Evolutionary conservation across 768 basidiomycete genomes (phyloP).

Genomic region (Mrakia frigida): DNA sequence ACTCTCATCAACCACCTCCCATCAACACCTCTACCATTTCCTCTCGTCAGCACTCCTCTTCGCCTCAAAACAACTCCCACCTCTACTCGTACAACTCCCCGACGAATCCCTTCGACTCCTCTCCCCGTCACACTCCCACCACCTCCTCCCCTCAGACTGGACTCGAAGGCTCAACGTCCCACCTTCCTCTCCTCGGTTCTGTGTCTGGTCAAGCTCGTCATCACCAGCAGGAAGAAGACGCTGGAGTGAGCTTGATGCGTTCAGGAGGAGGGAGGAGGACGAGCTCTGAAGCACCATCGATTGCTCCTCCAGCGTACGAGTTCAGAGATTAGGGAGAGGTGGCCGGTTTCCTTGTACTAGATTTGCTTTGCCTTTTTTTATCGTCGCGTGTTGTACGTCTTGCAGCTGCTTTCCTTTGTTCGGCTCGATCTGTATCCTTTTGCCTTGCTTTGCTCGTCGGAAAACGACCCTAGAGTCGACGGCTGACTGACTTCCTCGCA

Average conservation of each 20-base stretch:
- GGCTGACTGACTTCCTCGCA: too few relatives aligned
- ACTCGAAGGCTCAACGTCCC: background rate
- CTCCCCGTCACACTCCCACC: background rate
- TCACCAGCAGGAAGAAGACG: slow-evolving; percentile 1
- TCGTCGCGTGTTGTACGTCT: too few relatives aligned
- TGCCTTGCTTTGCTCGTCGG: too few relatives aligned
- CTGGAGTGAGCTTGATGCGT: background rate
- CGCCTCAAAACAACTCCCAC: background rate
- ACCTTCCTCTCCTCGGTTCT: background rate
- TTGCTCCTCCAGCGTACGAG: background rate
- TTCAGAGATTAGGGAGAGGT: background rate
- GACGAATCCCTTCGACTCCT: background rate
- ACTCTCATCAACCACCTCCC: background rate
- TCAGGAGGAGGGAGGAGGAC: background rate
- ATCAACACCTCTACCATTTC: background rate
- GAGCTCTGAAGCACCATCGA: background rate
- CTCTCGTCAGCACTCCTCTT: background rate
- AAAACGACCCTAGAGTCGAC: too few relatives aligned
- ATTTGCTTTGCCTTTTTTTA: too few relatives aligned
- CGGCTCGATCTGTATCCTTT: too few relatives aligned
- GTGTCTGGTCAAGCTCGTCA: too few relatives aligned
- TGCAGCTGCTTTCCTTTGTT: too few relatives aligned
- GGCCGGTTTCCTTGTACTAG: too few relatives aligned
- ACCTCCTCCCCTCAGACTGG: background rate
- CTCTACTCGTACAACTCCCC: background rate